Evolutionary conservation across 139 green algal species (phyloP).

Genomic region (Chlamydomonas incerta): DNA sequence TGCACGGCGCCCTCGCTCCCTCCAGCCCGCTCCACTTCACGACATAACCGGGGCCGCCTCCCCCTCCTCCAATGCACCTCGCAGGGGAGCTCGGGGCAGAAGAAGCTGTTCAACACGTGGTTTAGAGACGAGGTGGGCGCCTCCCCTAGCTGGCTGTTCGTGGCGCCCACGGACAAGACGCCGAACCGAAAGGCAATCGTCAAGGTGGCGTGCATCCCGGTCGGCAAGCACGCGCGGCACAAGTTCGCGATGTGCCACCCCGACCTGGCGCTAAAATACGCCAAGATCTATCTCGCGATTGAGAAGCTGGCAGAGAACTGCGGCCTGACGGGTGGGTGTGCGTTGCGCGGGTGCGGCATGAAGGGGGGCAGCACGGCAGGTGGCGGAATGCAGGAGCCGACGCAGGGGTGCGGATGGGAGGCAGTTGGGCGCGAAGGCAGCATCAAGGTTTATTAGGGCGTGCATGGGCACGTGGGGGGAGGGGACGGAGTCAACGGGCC

Average conservation of each 20-base stretch:
- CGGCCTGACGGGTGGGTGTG: conserved; percentile 4
- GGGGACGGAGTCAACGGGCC: too few species aligned
- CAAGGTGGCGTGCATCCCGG: conserved; percentile 57
- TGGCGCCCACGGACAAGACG: conserved; percentile 41
- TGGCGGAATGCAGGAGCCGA: too few species aligned
- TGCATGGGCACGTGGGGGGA: too few species aligned
- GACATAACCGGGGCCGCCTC: background rate
- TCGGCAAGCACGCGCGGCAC: conserved; percentile 40
- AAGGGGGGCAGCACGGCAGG: too few species aligned
- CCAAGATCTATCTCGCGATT: conserved; percentile 51
- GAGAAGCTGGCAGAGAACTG: conserved; percentile 55
- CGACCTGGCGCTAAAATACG: conserved; percentile 31
- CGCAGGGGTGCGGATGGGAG: too few species aligned
- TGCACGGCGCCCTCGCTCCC: too few species aligned
- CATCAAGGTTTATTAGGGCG: too few species aligned
- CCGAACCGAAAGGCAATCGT: conserved; percentile 42
- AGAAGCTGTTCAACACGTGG: conserved; percentile 46
- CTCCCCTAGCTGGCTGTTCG: conserved; percentile 57
- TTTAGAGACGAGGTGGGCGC: conserved; percentile 55
- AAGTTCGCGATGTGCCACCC: conserved; percentile 22
- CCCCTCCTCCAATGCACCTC: background rate
- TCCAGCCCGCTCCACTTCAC: too few species aligned
- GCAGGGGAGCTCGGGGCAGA: conserved; percentile 38
- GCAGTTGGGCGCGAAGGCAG: too few species aligned
- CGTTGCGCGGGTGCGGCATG: background rate